A percentile compares a stretch with the other conserved stretches of the same genome.
Conservation (phyloP, 164 flowering plant genomes). For the Warburgia ugandensis region DNA sequence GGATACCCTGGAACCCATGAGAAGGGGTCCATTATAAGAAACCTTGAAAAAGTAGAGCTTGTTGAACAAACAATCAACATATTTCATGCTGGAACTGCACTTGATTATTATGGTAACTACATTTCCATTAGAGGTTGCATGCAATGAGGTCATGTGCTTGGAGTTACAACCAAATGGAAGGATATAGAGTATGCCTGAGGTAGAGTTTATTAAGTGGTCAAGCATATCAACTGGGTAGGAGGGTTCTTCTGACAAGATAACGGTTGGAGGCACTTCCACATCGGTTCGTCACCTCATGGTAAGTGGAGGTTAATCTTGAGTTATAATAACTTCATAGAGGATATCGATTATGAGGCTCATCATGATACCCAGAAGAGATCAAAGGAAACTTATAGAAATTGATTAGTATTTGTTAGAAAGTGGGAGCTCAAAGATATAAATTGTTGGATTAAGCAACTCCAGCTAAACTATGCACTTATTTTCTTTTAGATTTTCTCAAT, state of each 20-base stretch:
- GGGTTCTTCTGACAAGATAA: conserved; percentile 81
- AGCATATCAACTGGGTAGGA: conserved; percentile 67
- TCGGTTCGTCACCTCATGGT: background rate
- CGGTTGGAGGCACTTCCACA: conserved; percentile 82
- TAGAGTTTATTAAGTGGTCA: conserved; percentile 63
- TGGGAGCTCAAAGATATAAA: too few species aligned
- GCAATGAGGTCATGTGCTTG: conserved; percentile 96
- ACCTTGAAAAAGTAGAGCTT: conserved; percentile 30
- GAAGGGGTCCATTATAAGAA: conserved; percentile 61
- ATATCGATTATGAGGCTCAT: too few species aligned
- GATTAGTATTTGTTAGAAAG: too few species aligned
- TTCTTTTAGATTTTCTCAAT: too few species aligned
- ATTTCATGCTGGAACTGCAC: conserved; percentile 46
- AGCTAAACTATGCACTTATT: too few species aligned
- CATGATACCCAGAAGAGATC: too few species aligned
- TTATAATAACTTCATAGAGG: too few species aligned
- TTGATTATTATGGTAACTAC: conserved; percentile 57
- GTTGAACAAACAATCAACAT: conserved; percentile 39
- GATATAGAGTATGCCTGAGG: conserved; percentile 27
- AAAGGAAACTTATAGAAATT: too few species aligned
- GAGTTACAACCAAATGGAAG: conserved; percentile 21
- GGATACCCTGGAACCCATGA: conserved; percentile 85
- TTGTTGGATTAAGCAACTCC: too few species aligned
- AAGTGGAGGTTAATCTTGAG: too few species aligned
- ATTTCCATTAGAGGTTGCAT: conserved; percentile 69